phyloP scores from a whole-genome alignment of 2,329 filamentous ascomycete genomes.

The Fonsecaea pugnacius region DNA sequence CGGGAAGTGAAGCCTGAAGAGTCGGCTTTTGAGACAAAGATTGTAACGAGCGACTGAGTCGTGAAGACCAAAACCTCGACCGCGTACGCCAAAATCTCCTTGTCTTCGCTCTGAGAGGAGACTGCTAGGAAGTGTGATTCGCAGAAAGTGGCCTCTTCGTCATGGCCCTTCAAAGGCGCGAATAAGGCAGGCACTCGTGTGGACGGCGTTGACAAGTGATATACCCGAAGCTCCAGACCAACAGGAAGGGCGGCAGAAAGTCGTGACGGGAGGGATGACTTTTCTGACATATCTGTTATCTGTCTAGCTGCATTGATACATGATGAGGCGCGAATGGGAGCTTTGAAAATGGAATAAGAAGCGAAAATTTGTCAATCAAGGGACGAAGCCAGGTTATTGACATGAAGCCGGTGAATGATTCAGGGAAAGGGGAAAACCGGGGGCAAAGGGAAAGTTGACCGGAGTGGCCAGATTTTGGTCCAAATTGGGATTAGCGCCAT shows the following conservation, averaged over 20 bases:
- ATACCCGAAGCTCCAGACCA: slow-evolving; percentile 67
- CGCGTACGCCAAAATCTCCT: slow-evolving; percentile 71
- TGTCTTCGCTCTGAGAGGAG: slow-evolving; percentile 45
- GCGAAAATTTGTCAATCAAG: neutral
- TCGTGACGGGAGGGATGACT: slow-evolving; percentile 43
- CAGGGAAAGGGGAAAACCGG: neutral
- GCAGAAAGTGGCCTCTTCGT: slow-evolving; percentile 77
- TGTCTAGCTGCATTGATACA: slow-evolving; percentile 6
- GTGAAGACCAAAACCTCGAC: slow-evolving; percentile 88
- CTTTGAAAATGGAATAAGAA: neutral
- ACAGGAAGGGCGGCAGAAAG: slow-evolving; percentile 59
- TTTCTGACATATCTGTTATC: slow-evolving; percentile 22
- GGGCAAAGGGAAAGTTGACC: neutral
- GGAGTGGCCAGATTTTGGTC: neutral
- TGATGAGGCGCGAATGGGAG: slow-evolving; percentile 10
- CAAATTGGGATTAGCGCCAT: neutral
- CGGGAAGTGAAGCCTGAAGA: slow-evolving; percentile 84
- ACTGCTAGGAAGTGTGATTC: slow-evolving; percentile 79
- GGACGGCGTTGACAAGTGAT: slow-evolving; percentile 87
- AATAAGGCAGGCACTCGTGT: slow-evolving; percentile 75
- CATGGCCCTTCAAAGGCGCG: slow-evolving; percentile 72
- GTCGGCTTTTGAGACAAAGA: slow-evolving; percentile 97
- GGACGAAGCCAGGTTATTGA: neutral
- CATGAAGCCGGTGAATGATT: neutral
- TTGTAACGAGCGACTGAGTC: slow-evolving; percentile 76